Evolutionary conservation across 23 red algal genomes (phyloP).

Genomic region (Agarophyton chilense): DNA sequence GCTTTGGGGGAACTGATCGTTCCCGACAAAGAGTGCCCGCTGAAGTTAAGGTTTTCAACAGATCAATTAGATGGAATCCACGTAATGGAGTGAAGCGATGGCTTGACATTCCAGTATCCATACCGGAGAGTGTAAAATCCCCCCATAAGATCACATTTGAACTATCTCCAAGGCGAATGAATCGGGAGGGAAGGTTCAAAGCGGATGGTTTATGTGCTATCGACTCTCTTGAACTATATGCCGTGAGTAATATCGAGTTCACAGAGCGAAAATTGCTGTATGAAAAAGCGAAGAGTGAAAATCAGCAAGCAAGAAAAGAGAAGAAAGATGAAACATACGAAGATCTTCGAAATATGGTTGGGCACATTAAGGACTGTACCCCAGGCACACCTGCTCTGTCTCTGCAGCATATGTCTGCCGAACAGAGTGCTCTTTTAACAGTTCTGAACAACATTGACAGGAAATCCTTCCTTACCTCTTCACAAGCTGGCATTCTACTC

Average conservation of each 20-base stretch:
- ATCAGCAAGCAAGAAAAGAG: slow-evolving; percentile 16
- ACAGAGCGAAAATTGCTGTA: slow-evolving; percentile 51
- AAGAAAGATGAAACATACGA: slow-evolving; percentile 27
- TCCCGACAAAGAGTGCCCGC: slow-evolving; percentile 49
- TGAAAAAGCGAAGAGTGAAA: slow-evolving; percentile 42
- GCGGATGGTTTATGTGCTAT: slow-evolving; percentile 47
- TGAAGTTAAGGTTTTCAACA: slow-evolving; percentile 56
- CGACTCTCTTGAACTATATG: slow-evolving; percentile 63
- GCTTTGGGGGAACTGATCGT: slow-evolving; percentile 54
- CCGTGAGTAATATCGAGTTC: slow-evolving; percentile 69
- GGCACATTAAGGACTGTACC: not conserved
- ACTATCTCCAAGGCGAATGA: slow-evolving; percentile 28
- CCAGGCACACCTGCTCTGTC: no score
- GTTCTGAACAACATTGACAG: slow-evolving; percentile 17
- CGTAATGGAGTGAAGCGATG: slow-evolving; percentile 63
- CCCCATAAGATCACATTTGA: slow-evolving; percentile 52
- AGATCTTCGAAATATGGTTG: not conserved
- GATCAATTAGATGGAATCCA: slow-evolving; percentile 24
- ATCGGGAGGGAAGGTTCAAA: not conserved
- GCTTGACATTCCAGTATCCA: slow-evolving; percentile 61
- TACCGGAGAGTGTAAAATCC: slow-evolving; percentile 62
- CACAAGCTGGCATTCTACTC: slow-evolving; percentile 8
- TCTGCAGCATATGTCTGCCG: not conserved
- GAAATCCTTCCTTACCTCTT: slow-evolving; percentile 9
- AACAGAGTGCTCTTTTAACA: slow-evolving; percentile 46